These are phyloP conservation scores for Candida sphagnicola DNA, from an alignment of 805 yeast species.

Conservation along the genomic window DNA sequence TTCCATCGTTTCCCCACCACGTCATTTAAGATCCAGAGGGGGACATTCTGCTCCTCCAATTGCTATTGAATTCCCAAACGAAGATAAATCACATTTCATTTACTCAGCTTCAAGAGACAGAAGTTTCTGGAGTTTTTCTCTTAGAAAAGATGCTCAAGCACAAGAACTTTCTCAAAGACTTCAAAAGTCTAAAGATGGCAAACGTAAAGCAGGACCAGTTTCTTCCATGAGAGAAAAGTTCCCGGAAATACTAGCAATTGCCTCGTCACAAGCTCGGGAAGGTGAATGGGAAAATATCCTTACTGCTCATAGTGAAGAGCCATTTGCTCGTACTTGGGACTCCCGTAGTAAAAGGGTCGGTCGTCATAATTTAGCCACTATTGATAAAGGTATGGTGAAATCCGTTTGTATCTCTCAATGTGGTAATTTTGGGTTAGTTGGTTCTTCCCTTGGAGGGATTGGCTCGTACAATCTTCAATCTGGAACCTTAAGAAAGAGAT, in stretches of 20 bases:
- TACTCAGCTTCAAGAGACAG: constrained; percentile 84
- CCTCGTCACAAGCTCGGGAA: constrained; percentile 69
- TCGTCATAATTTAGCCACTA: constrained; percentile 61
- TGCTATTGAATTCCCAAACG: constrained; percentile 69
- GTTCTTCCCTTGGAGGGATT: constrained; percentile 81
- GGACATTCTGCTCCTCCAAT: constrained; percentile 96
- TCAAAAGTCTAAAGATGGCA: constrained; percentile 27
- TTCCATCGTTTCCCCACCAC: constrained; percentile 79
- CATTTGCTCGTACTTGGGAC: constrained; percentile 89
- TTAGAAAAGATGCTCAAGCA: constrained; percentile 94
- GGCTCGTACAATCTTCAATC: constrained; percentile 88
- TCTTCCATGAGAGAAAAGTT: constrained; percentile 61
- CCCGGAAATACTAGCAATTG: constrained; percentile 68
- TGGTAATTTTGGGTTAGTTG: constrained; percentile 93
- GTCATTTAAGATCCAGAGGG: constrained; percentile 88
- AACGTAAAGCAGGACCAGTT: constrained; percentile 52
- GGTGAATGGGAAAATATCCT: constrained; percentile 93
- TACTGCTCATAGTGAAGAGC: constrained; percentile 82
- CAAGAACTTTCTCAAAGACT: constrained; percentile 85
- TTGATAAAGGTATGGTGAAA: constrained; percentile 75
- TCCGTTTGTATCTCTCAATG: constrained; percentile 81
- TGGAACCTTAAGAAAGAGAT: constrained; percentile 72
- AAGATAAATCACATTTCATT: constrained; percentile 71
- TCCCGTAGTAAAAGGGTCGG: constrained; percentile 78
- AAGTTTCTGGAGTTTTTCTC: constrained; percentile 86